These are phyloP conservation scores for Hamigera avellanea DNA, from an alignment of 495 filamentous ascomycete species.

Conservation along the genomic window DNA sequence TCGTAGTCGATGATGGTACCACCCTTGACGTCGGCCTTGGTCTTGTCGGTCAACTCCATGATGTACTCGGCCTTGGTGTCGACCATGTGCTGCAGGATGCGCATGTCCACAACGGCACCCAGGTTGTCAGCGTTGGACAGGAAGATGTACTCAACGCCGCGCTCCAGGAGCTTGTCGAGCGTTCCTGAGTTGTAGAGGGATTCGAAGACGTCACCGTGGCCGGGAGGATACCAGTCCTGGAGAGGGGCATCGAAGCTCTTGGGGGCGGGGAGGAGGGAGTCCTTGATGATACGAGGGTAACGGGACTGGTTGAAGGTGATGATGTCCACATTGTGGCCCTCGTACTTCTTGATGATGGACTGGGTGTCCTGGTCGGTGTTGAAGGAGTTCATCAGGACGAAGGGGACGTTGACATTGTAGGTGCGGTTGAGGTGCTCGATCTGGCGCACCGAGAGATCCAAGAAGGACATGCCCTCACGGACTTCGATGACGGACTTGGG, in stretches of 20 bases:
- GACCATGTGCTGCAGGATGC: conserved; percentile 98
- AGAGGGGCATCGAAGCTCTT: conserved; percentile 81
- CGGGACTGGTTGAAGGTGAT: conserved; percentile 99
- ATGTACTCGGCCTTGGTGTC: conserved; percentile 94
- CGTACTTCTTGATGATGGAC: conserved; percentile 99
- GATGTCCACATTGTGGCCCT: conserved; percentile 98
- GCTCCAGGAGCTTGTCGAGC: conserved; percentile 87
- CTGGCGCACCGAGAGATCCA: conserved; percentile 96
- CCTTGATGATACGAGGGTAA: conserved; percentile 94
- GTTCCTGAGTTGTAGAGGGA: conserved; percentile 99
- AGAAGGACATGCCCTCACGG: conserved; percentile 99
- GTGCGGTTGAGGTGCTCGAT: conserved; percentile 99
- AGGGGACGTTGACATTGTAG: conserved; percentile 93
- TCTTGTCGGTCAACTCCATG: conserved; percentile 99
- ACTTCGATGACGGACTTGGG: conserved; percentile 99
- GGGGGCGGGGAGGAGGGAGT: conserved; percentile 91
- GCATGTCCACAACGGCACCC: conserved; percentile 92
- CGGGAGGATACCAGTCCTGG: conserved; percentile 97
- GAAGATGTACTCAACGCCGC: conserved; percentile 97
- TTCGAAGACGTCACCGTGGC: conserved; percentile 99
- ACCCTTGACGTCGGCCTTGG: conserved; percentile 99
- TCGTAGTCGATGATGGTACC: conserved; percentile 99
- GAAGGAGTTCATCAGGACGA: conserved; percentile 99
- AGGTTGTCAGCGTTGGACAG: conserved; percentile 98
- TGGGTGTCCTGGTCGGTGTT: conserved; percentile 98